phyloP scores from a whole-genome alignment of 305 asterid genomes.

The Fraxinus platypoda region DNA sequence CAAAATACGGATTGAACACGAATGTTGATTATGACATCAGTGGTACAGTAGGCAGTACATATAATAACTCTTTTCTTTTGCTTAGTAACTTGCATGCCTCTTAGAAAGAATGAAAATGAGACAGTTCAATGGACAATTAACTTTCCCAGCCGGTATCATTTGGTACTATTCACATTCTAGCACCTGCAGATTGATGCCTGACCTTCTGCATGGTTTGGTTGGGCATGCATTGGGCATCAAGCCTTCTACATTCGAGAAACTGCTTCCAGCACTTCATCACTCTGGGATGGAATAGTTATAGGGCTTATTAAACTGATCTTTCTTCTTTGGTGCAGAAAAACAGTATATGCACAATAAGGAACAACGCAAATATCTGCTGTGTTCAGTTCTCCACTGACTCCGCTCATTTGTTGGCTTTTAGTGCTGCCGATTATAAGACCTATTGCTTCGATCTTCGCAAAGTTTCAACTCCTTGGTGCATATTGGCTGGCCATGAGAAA shows the following conservation, averaged over 20 bases:
- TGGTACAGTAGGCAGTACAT: not conserved
- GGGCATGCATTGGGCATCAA: not conserved
- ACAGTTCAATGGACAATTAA: not conserved
- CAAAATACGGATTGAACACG: slow-evolving; percentile 3
- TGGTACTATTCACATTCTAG: not conserved
- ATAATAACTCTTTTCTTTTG: not conserved
- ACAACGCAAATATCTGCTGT: slow-evolving; percentile 80
- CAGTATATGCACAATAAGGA: slow-evolving; percentile 78
- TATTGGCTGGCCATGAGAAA: slow-evolving; percentile 85
- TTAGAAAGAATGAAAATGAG: not conserved
- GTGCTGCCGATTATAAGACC: slow-evolving; percentile 81
- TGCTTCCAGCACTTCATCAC: not conserved
- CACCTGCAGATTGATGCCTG: not conserved
- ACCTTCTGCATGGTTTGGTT: not conserved
- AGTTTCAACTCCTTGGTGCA: slow-evolving; percentile 68
- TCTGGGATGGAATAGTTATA: not conserved
- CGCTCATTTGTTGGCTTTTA: slow-evolving; percentile 64
- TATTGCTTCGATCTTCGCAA: slow-evolving; percentile 91
- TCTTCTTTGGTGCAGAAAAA: slow-evolving; percentile 65
- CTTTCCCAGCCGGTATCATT: slow-evolving; percentile 2
- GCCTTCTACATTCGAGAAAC: slow-evolving; percentile 2
- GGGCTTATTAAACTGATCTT: slow-evolving; percentile 7
- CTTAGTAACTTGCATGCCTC: not conserved
- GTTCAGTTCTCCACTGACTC: slow-evolving; percentile 81
- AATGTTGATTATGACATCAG: not conserved